Evolutionary conservation across 176 grass and related monocot species (phyloP), one percentile per base, ranked within the genome.

Genomic region (Oropetium thomaeum): DNA sequence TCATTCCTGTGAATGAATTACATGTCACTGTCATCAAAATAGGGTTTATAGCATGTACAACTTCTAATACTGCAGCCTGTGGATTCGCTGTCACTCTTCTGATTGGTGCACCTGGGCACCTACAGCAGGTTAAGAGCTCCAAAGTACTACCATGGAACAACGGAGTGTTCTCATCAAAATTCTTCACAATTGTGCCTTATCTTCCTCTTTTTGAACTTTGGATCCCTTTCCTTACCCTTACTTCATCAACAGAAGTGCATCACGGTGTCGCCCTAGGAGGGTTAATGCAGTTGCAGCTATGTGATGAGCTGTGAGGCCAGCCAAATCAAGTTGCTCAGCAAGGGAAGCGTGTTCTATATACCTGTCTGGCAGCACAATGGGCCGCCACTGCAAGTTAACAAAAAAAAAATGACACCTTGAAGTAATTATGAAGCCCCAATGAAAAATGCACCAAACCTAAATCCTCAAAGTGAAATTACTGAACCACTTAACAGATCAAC

Each of bases 241-340:
- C 29, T 74, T 84, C 90, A 90, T 87, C 54, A 93, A 79, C 65
- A 81, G 16, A 87, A 90, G 87, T 2, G 87, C 90, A 14, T 93
- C 90, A 8, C 87, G 77, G 52, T 90, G 76, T 41, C 90, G 83
- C 67, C 90, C 90, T 45, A 93, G 35, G 41, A 93, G 87, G 10
- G 81, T 89, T 63, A 93, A 53, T 47, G 87, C 70, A 2, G 90
- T 90, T 42, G 90, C 90, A 31, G 90, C 90, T 38, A 93, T 90
- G 53, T 90, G 87, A 85, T 87, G 90, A 65, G 87, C 87, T 11
- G 87, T 87, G 62, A 90, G 37, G 5, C 91, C 91, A 27, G 91
- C 84, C 39, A 93, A 62, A 13, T 93, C 91, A 22, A 93, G 75
- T 75, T 93, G 91, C 15, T 93, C 84, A 2, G 67, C 58, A 1